phyloP scores from a whole-genome alignment of 148 eudicot species.

The Amaranthus cruentus region DNA sequence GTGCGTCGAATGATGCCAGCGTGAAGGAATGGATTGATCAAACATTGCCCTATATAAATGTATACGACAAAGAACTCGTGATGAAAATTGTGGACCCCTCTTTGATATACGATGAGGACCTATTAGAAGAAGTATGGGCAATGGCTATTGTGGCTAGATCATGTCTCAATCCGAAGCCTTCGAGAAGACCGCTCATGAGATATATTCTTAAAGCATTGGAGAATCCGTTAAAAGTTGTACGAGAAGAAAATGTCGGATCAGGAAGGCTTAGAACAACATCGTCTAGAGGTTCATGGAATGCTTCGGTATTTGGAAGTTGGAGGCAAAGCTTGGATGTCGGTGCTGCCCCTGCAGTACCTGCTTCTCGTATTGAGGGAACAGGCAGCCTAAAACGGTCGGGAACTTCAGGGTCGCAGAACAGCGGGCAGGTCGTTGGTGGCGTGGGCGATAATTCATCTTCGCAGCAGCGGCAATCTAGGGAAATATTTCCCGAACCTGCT shows the following conservation, averaged over 20 bases:
- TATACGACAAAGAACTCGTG: constrained; percentile 88
- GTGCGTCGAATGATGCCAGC: constrained; percentile 54
- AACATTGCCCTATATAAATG: constrained; percentile 61
- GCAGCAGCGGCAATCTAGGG: constrained; percentile 57
- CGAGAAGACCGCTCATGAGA: constrained; percentile 83
- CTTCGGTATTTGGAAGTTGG: constrained; percentile 93
- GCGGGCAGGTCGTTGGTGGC: constrained; percentile 45
- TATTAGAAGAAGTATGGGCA: constrained; percentile 97
- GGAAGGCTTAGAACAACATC: constrained; percentile 73
- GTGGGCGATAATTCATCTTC: constrained; percentile 47
- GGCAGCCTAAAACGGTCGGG: constrained; percentile 54
- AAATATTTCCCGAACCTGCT: constrained; percentile 68
- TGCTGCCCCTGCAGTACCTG: constrained; percentile 28
- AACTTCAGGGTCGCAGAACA: constrained; percentile 62
- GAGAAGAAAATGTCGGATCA: constrained; percentile 70
- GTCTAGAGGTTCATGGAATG: constrained; percentile 92
- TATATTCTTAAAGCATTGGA: constrained; percentile 85
- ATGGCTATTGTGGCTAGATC: constrained; percentile 97
- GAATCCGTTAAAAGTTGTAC: constrained; percentile 86
- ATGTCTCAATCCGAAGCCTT: constrained; percentile 90
- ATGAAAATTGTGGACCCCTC: constrained; percentile 92
- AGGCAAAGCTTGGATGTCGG: constrained; percentile 76
- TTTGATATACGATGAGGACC: constrained; percentile 84
- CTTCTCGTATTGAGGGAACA: constrained; percentile 40
- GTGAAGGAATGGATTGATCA: constrained; percentile 70